Evolutionary conservation across 129 eudicot species (phyloP).

Genomic region (Cynara cardunculus): DNA sequence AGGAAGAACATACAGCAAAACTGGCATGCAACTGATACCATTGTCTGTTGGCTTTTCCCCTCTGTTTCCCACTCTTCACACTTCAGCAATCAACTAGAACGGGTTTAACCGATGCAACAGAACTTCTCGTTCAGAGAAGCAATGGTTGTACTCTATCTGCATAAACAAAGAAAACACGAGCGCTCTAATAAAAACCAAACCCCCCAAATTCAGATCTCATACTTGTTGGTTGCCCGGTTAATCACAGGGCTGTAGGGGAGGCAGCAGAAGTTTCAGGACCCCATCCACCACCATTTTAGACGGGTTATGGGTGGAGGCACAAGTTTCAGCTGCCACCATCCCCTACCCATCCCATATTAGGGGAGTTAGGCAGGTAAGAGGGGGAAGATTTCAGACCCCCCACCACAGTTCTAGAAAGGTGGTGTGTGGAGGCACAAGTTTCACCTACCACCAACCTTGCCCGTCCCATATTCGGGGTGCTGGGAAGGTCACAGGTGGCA

Average conservation of each 20-base stretch:
- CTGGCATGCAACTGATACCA: not conserved
- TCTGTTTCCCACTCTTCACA: not conserved
- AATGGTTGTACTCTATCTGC: not conserved
- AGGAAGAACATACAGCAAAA: constrained; percentile 5
- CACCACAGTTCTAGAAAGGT: not conserved
- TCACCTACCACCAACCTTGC: not conserved
- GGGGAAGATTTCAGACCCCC: not conserved
- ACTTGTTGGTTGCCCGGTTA: not conserved
- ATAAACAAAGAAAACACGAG: not conserved
- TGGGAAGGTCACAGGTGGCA: not conserved
- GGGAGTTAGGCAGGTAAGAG: too few relatives aligned
- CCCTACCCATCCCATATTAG: too few relatives aligned
- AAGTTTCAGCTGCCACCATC: not conserved
- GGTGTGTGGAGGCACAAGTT: not conserved
- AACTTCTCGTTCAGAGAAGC: not conserved
- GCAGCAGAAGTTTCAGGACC: not conserved
- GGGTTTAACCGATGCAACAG: not conserved
- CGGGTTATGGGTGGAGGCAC: not conserved
- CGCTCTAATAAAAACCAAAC: not conserved
- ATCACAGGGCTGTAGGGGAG: not conserved
- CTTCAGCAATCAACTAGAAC: not conserved
- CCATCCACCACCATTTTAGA: not conserved
- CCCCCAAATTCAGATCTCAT: not conserved
- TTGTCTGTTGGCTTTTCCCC: not conserved
- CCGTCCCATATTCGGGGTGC: not conserved